Base-by-base conservation (phyloP, 2,329 filamentous ascomycete species). In the Bipolaris bicolor region DNA sequence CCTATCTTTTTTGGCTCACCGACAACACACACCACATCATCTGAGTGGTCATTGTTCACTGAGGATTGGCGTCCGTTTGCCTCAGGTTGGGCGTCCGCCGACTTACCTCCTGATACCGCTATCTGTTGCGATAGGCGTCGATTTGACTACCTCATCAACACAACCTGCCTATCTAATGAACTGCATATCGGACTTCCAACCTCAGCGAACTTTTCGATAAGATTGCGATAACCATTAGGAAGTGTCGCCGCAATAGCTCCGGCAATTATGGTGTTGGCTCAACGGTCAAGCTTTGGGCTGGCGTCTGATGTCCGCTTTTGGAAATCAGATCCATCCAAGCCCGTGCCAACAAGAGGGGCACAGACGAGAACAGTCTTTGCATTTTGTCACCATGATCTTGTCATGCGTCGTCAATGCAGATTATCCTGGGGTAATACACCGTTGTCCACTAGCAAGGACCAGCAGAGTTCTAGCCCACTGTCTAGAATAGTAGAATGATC, bases 241-340 rank as follows among this genome's bases (percentile, higher is more conserved):
- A 63, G 51, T 60, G 20, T 26, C 34, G 55, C 56, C 57, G 55
- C 40, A 51, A 51, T 62, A 43, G 48, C 48, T 61, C 60, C 57
- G 51, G 54, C 39, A 46, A 52, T 54, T 29, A 40, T 56, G 52
- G 48, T 62, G 65, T 58, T 61, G 61, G 50, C 48, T 65, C 61
- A 60, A 49, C 60, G 57, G 60, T 56, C 50, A 53, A 57, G 56
- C 49, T 60, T 62, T 62, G 47, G 60, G 53, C 52, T 65, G 58
- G 62, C 59, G 57, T 68, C 61, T 40, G 52, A 65, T 68, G 61
- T 65, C 68, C 68, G 60, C 55, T 67, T 66, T 62, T 49, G 68
- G 68, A 69, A 63, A 70, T 69, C 61, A 56, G 60, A 70, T 69
- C 68, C 68, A 70, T 65, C 47, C 53, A 52, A 64, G 66, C 60